Base-by-base conservation (phyloP, 1,139 yeast genomes). In the Candida frijolesensis region DNA sequence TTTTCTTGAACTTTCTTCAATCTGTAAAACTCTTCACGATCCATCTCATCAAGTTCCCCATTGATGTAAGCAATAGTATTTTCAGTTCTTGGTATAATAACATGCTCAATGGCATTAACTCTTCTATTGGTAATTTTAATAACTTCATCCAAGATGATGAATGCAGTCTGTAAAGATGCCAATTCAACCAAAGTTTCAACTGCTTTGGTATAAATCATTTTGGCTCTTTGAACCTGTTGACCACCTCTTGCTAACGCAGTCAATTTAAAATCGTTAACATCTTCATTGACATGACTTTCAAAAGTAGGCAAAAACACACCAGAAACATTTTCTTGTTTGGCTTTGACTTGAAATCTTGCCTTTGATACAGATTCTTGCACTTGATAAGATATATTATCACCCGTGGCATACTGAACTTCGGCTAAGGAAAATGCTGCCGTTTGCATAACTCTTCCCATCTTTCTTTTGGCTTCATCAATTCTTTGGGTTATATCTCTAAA, bases 181-280 rank as follows among this genome's bases (percentile, higher is more conserved):
- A 94, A 80, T 66, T 91, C 97, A 45, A 94, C 97, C 59, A 94
- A 80, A 0, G 98, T 91, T 69, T 94, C 98, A 18, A 94, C 98
- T 8, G 97, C 97, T 64, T 87, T 89, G 34, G 97, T 85, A 69
- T 94, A 94, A 38, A 94, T 96, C 60, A 82, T 82, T 68, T 92
- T 91, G 50, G 98, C 98, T 70, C 87, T 88, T 70, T 89, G 97
- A 49, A 94, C 96, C 69, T 94, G 99, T 70, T 94, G 99, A 55
- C 99, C 98, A 70, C 99, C 99, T 66, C 98, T 83, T 48, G 99
- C 99, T 60, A 94, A 79, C 57, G 99, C 99, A 9, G 98, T 94
- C 83, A 94, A 78, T 67, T 89, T 89, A 76, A 94, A 94, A 64
- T 94, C 99, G 62, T 92, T 94, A 64, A 90, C 88, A 22, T 84